Percentiles rank a stretch among this genome's conserved stretches.
Evolutionary conservation across 2,329 filamentous ascomycete genomes (phyloP).

Genomic region (Fusarium luffae): DNA sequence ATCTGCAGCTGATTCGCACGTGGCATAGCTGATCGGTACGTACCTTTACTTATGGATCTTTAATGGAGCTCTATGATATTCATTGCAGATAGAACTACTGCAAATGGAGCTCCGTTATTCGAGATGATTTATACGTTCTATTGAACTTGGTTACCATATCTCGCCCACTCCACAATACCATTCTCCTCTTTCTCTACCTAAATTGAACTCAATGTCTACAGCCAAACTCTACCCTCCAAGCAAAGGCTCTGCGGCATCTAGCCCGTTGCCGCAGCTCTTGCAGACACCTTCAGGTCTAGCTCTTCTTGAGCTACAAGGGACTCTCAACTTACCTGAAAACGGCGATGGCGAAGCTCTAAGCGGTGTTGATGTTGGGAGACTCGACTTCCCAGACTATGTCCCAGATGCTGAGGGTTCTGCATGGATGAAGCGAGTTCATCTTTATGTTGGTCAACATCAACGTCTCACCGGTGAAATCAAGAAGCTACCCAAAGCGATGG

Average conservation of each 20-base stretch:
- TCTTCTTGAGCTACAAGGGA: conserved; percentile 91
- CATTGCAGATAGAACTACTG: neutral
- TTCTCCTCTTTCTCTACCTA: neutral
- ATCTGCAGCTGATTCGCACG: neutral
- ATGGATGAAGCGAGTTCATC: conserved; percentile 91
- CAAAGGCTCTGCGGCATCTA: conserved; percentile 45
- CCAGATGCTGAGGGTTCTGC: conserved; percentile 60
- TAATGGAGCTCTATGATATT: neutral
- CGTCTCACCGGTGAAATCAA: conserved; percentile 90
- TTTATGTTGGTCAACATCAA: conserved; percentile 91
- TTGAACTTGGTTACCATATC: neutral
- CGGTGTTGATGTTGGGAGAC: conserved; percentile 68
- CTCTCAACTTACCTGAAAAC: conserved; percentile 76
- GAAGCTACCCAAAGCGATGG: conserved; percentile 82
- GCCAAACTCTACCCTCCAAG: conserved; percentile 56
- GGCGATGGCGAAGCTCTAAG: conserved; percentile 47
- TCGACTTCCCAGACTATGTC: conserved; percentile 82
- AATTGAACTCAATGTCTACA: conserved; percentile 48
- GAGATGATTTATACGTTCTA: neutral
- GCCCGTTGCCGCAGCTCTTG: conserved; percentile 81
- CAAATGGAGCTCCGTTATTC: neutral
- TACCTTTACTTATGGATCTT: conserved; percentile 1
- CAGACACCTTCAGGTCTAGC: conserved; percentile 91
- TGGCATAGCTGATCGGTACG: conserved; percentile 3
- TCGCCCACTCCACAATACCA: too few species aligned